Percentiles rank a stretch among this genome's conserved stretches.
These are phyloP conservation scores for Nectriaceae sp. DNA, from an alignment of 2,329 filamentous ascomycete species.

Conservation along the genomic window DNA sequence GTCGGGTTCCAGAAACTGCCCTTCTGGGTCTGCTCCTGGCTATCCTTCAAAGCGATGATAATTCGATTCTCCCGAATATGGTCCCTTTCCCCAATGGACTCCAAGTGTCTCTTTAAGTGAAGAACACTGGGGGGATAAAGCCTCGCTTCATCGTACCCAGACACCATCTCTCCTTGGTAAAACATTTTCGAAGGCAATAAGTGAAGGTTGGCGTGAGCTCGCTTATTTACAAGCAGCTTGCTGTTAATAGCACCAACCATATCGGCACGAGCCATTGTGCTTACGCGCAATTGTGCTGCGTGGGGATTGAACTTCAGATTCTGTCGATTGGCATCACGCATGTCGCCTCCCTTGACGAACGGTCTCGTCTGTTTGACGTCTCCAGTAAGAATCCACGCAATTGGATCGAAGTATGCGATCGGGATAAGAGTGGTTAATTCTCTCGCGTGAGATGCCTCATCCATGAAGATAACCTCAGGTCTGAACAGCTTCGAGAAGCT, in stretches of 20 bases:
- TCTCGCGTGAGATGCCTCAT: slow-evolving; percentile 59
- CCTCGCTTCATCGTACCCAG: slow-evolving; percentile 22
- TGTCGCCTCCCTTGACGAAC: slow-evolving; percentile 36
- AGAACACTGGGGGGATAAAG: slow-evolving; percentile 30
- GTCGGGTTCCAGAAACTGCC: slow-evolving; percentile 43
- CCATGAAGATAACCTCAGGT: slow-evolving; percentile 83
- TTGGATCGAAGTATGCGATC: slow-evolving; percentile 43
- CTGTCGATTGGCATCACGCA: slow-evolving; percentile 11
- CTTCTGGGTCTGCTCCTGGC: slow-evolving; percentile 28
- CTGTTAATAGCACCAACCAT: slow-evolving; percentile 33
- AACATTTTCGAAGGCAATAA: slow-evolving; percentile 44
- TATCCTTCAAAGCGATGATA: slow-evolving; percentile 32
- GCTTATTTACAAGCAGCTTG: slow-evolving; percentile 39
- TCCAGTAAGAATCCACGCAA: slow-evolving; percentile 48
- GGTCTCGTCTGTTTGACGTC: slow-evolving; percentile 48
- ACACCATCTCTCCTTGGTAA: slow-evolving; percentile 41
- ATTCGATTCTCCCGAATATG: slow-evolving; percentile 38
- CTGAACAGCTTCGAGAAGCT: slow-evolving; percentile 59
- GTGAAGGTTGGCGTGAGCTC: slow-evolving; percentile 41
- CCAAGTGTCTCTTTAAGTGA: slow-evolving; percentile 33
- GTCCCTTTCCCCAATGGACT: slow-evolving; percentile 20
- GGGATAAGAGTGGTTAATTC: slow-evolving; percentile 49
- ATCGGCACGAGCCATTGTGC: slow-evolving; percentile 42
- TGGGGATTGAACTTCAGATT: slow-evolving; percentile 33
- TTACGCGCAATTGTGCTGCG: slow-evolving; percentile 35